Evolutionary conservation across 257 asterid species (phyloP).

Genomic region (Thymus quinquecostatus): DNA sequence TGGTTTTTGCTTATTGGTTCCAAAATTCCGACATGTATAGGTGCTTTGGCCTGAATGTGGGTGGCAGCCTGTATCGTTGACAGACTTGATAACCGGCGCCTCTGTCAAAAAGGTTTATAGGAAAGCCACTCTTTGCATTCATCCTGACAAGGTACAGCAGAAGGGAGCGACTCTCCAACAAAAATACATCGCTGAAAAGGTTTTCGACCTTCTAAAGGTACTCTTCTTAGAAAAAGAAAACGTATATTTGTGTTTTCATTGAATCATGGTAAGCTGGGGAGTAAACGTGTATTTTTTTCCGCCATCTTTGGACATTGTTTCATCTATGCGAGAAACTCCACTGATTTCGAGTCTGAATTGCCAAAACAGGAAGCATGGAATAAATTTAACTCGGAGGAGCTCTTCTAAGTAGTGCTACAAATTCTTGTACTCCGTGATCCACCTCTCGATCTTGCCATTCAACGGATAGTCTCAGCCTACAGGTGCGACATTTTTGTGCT

Average conservation of each 20-base stretch:
- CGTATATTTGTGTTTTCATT: background rate
- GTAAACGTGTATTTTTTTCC: constrained; percentile 4
- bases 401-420: constrained; percentile 56
- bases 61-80: constrained; percentile 98
- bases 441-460: constrained; percentile 32
- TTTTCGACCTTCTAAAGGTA: constrained; percentile 98
- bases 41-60: constrained; percentile 99
- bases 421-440: constrained; percentile 37
- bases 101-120: constrained; percentile 87
- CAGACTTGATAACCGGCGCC: constrained; percentile 91
- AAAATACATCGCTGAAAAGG: constrained; percentile 97
- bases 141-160: constrained; percentile 99
- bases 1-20: constrained; percentile 27
- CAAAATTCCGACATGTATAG: constrained; percentile 41
- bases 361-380: constrained; percentile 93
- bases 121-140: constrained; percentile 98
- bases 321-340: constrained; percentile 2
- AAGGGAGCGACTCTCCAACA: constrained; percentile 98
- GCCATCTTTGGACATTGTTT: constrained; percentile 4
- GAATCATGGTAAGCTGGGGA: constrained; percentile 15
- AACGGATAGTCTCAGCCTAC: constrained; percentile 22
- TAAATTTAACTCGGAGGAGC: constrained; percentile 99
- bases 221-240: constrained; percentile 10
- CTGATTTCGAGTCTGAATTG: constrained; percentile 35
- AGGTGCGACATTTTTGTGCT: constrained; percentile 33